Evolutionary conservation across 2,329 filamentous ascomycete species (phyloP), one percentile per base, ranked within the genome.

Genomic region (Teratosphaeria pseudoeucalypti): DNA sequence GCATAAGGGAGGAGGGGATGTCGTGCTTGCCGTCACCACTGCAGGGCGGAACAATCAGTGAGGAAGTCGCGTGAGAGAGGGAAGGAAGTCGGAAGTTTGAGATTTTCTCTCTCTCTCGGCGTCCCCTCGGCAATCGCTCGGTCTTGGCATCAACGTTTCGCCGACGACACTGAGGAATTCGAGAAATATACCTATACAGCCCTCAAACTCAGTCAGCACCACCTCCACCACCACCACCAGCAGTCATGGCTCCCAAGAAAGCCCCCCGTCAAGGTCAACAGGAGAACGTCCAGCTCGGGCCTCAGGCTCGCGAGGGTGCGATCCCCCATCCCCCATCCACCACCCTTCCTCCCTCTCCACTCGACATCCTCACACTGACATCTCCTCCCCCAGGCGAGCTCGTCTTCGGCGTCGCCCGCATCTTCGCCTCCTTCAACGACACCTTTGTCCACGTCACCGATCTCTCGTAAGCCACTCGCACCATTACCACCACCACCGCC

Each of bases 241-340:
- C 78, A 83, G 89, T 80, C 77, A 97, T 97, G 92, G 82, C 92
- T 80, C 92, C 92, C 79, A 95, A 95, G 86, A 92, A 92, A 84
- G 86, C 87, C 79, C 81, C 85, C 74, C 84, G 87, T 77, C 86
- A 89, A 74, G 84, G 85, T 73, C 86, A 79, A 67, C 79, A 92
- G 83, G 94, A 97, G 87, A 99, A 99, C 83, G 94, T 99, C 84
- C 92, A 89, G 80, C 86, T 97, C 74, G 94, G 94, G 74, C 94
- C 94, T 77, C 90, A 96, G 80, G 89, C 92, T 82, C 88, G 92
- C 77, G 92, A 96, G 85, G 92, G 90, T 92, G 19, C 23, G 43
- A 49, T 78, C 14, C 23, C 23, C 23, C 54, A 37, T 11, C 19
- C 9, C 37, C 14, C 14, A 39, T 39, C 10, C 34, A 39, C 34